Conservation (phyloP, 495 filamentous ascomycete species). For the Halenospora varia region DNA sequence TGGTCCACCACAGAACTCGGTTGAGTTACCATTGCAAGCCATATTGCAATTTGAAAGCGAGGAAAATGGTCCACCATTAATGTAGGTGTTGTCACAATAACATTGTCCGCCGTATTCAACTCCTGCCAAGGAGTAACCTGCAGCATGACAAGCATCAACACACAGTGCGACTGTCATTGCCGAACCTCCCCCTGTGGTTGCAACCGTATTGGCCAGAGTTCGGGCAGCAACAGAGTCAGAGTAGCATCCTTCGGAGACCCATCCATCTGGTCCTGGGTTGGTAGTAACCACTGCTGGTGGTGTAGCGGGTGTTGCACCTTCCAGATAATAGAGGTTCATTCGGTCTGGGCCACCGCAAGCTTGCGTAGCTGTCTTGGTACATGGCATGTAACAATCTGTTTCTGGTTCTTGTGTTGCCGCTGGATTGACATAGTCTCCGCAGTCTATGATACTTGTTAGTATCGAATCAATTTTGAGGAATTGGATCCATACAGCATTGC, state of each 20-base stretch:
- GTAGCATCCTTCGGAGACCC: constrained; percentile 9
- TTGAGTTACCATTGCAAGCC: constrained; percentile 16
- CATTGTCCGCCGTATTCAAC: constrained; percentile 41
- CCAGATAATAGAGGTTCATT: constrained; percentile 46
- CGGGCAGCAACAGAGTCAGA: constrained; percentile 11
- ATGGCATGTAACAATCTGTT: constrained; percentile 46
- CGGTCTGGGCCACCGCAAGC: constrained; percentile 50
- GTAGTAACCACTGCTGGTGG: not conserved
- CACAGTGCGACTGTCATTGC: constrained; percentile 33
- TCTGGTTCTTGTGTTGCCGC: not conserved
- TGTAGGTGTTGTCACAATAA: constrained; percentile 49
- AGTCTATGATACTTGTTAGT: not conserved
- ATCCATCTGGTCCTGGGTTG: constrained; percentile 1
- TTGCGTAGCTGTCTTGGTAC: constrained; percentile 49
- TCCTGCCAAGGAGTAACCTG: constrained; percentile 44
- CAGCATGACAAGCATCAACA: constrained; percentile 37
- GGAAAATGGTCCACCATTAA: constrained; percentile 6
- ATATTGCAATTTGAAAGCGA: constrained; percentile 15
- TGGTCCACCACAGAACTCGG: constrained; percentile 19
- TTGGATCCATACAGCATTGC: constrained; percentile 19
- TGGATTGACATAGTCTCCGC: not conserved
- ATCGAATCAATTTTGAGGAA: not conserved
- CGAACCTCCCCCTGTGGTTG: not conserved
- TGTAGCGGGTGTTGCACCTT: not conserved
- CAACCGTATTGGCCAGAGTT: constrained; percentile 7